phyloP scores from a whole-genome alignment of 2,329 filamentous ascomycete genomes.

The Xylariaceae sp. region DNA sequence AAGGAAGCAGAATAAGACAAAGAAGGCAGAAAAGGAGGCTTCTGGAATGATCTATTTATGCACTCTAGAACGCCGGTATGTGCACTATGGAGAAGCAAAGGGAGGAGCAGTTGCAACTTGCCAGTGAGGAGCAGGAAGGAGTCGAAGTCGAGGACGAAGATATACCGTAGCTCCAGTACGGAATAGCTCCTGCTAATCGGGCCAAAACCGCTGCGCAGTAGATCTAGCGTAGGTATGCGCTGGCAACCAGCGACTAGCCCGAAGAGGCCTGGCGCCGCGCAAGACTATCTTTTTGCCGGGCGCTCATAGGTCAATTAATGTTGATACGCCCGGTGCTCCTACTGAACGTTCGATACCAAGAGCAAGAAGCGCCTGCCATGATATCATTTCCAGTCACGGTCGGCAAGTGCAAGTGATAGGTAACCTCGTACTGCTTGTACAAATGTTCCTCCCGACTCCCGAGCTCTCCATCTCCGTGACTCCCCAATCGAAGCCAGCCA shows the following conservation, averaged over 20 bases:
- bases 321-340: neutral
- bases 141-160: neutral
- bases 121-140: neutral
- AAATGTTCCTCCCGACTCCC: too few species aligned
- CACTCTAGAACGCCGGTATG: neutral
- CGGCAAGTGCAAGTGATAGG: neutral
- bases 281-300: neutral
- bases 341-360: neutral
- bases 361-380: neutral
- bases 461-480: too few species aligned
- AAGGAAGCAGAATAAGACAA: neutral
- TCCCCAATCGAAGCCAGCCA: too few species aligned
- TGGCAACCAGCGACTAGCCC: neutral
- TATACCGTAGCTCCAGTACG: neutral
- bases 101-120: too few species aligned
- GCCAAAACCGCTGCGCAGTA: neutral
- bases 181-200: neutral
- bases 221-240: neutral
- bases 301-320: neutral
- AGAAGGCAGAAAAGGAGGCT: neutral
- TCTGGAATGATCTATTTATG: neutral
- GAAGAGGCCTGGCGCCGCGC: neutral
- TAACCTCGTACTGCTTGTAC: too few species aligned
- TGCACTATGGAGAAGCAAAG: neutral
- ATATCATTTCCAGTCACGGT: neutral